Base-by-base conservation (phyloP, 1,139 yeast genomes). In the Saccharomyces hybrid region DNA sequence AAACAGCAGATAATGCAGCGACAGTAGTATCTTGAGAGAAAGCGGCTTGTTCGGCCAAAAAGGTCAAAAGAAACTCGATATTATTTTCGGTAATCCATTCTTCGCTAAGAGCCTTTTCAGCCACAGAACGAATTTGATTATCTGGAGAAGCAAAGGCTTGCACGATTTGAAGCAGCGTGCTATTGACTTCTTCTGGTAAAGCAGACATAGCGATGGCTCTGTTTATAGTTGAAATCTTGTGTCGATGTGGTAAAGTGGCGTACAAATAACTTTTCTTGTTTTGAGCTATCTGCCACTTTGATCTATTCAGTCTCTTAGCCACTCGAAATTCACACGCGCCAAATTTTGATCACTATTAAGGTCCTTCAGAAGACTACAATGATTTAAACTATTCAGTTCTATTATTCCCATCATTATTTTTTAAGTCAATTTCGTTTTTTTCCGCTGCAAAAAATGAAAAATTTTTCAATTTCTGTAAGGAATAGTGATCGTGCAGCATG, bases 21-120 rank as follows among this genome's bases (percentile, higher is more conserved):
- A 65, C 59, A 1, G 71, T 67, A 31, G 62, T 54, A 49, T 69
- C 72, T 28, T 62, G 62, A 1, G 72, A 64, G 34, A 49, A 64
- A 19, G 83, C 77, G 1, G 96, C 84, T 65, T 86, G 95, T 66
- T 87, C 89, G 2, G 97, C 93, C 54, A 93, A 78, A 60, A 89
- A 95, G 1, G 85, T 77, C 58, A 93, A 76, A 52, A 93, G 75
- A 60, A 84, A 71, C 63, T 85, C 90, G 46, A 87, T 84, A 58
- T 79, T 82, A 25, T 79, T 81, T 47, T 77, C 74, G 38, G 76
- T 78, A 52, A 80, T 80, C 98, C 98, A 93, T 48, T 86, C 86
- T 28, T 75, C 75, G 62, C 87, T 88, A 55, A 93, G 77, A 11
- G 80, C 74, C 57, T 76, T 78, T 69, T 93, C 99, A 11, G 97